Percentiles rank a stretch among this genome's conserved stretches.
These are phyloP conservation scores for Epichloe sylvatica DNA, from an alignment of 2,329 filamentous ascomycete genomes.

Conservation along the genomic window DNA sequence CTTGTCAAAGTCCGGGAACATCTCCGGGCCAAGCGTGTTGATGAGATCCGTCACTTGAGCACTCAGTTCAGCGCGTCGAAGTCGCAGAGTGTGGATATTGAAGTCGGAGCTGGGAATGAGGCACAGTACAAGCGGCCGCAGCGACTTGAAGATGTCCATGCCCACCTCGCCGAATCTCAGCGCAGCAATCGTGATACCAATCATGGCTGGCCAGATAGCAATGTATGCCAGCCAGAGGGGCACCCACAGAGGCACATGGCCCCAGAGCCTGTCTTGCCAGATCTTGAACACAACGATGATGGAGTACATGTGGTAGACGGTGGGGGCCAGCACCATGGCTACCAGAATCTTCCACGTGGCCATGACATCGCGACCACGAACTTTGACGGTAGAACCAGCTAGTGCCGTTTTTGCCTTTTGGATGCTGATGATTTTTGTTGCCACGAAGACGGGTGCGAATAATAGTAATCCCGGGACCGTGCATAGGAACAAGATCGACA, in stretches of 20 bases:
- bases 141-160: conserved; percentile 95
- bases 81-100: conserved; percentile 64
- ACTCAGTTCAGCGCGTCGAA: conserved; percentile 59
- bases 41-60: conserved; percentile 79
- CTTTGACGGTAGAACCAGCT: conserved; percentile 75
- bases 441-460: conserved; percentile 78
- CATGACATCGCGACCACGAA: conserved; percentile 79
- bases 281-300: conserved; percentile 61
- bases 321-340: conserved; percentile 68
- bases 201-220: conserved; percentile 67
- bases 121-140: conserved; percentile 74
- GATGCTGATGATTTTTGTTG: conserved; percentile 67
- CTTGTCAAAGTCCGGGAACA: conserved; percentile 91
- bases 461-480: conserved; percentile 77
- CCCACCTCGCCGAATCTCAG: conserved; percentile 94
- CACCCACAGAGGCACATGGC: conserved; percentile 66
- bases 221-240: conserved; percentile 66
- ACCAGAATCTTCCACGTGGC: conserved; percentile 89
- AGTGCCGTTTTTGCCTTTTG: conserved; percentile 73
- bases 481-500: conserved; percentile 60
- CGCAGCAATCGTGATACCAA: conserved; percentile 79
- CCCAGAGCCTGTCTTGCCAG: conserved; percentile 67
- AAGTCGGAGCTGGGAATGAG: conserved; percentile 75
- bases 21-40: conserved; percentile 86
- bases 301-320: conserved; percentile 72